A percentile compares a stretch with the other conserved stretches of the same genome.
Evolutionary conservation across 1,284 basidiomycete species (phyloP).

Genomic region (Calocybe gambosa): DNA sequence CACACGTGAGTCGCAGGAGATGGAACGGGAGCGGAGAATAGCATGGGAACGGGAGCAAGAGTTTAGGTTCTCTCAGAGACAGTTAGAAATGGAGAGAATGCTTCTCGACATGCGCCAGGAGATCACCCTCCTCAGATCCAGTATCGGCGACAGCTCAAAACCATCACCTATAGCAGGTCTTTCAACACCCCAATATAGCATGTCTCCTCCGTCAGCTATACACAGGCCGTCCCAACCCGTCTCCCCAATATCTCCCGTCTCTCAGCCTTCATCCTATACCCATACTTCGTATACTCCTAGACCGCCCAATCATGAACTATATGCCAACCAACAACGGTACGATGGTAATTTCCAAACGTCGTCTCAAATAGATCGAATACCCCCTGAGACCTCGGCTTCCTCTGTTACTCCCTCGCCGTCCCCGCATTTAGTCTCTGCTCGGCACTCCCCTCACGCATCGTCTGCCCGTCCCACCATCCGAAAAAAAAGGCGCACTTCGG

Average conservation of each 20-base stretch:
- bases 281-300: slow-evolving; percentile 35
- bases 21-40: slow-evolving; percentile 48
- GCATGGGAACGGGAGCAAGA: slow-evolving; percentile 70
- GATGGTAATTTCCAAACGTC: slow-evolving; percentile 11
- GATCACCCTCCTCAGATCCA: slow-evolving; percentile 43
- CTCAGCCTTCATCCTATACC: slow-evolving; percentile 22
- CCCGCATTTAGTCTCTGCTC: slow-evolving; percentile 23
- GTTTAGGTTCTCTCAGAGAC: slow-evolving; percentile 43
- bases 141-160: slow-evolving; percentile 22
- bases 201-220: slow-evolving; percentile 21
- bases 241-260: slow-evolving; percentile 32
- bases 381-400: slow-evolving; percentile 15
- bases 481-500: slow-evolving; percentile 29
- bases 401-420: slow-evolving; percentile 30
- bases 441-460: slow-evolving; percentile 15
- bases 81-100: slow-evolving; percentile 54
- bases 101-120: slow-evolving; percentile 56
- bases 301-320: slow-evolving; percentile 28
- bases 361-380: slow-evolving; percentile 10
- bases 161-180: slow-evolving; percentile 15
- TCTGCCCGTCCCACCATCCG: slow-evolving; percentile 13
- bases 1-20: slow-evolving; percentile 51
- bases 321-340: slow-evolving; percentile 14
- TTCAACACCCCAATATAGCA: slow-evolving; percentile 24
- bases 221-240: slow-evolving; percentile 21